These are phyloP conservation scores for Protomyces pachydermus DNA, from an alignment of 1,139 yeast genomes.

Conservation along the genomic window DNA sequence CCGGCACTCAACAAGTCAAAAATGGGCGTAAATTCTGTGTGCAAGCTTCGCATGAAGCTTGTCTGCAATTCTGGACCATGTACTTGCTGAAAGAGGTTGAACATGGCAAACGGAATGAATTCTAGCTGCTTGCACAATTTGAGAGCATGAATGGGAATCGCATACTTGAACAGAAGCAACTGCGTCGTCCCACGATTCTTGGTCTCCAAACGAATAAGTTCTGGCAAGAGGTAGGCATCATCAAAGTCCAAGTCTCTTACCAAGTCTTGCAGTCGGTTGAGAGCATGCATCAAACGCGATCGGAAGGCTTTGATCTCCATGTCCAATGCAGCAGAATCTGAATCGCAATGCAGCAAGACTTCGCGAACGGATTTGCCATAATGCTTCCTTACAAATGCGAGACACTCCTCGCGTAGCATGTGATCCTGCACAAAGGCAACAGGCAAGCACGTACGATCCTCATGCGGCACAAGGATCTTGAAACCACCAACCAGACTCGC, in stretches of 20 bases:
- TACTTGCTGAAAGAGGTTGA: constrained; percentile 1
- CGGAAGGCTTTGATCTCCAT: not conserved
- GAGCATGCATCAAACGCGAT: constrained; percentile 12
- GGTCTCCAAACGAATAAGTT: not conserved
- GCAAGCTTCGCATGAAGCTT: not conserved
- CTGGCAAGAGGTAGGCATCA: constrained; percentile 17
- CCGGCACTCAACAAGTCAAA: not conserved
- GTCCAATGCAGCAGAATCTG: not conserved
- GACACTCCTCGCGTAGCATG: not conserved
- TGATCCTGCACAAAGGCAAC: not conserved
- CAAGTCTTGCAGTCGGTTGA: not conserved
- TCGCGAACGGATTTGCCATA: constrained; percentile 2
- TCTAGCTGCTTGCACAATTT: not conserved
- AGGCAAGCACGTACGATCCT: constrained; percentile 8
- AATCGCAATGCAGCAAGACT: not conserved
- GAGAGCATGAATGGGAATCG: constrained; percentile 13
- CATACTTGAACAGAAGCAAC: constrained; percentile 4
- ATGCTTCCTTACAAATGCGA: not conserved
- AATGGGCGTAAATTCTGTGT: not conserved
- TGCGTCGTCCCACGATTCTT: constrained; percentile 7
- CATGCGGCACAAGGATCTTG: constrained; percentile 7
- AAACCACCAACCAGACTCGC: constrained; percentile 18
- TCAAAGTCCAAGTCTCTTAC: constrained; percentile 6
- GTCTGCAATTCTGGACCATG: not conserved
- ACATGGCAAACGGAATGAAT: not conserved